Evolutionary conservation across 2,329 filamentous ascomycete species (phyloP).

Genomic region (Teratosphaeria destructans): DNA sequence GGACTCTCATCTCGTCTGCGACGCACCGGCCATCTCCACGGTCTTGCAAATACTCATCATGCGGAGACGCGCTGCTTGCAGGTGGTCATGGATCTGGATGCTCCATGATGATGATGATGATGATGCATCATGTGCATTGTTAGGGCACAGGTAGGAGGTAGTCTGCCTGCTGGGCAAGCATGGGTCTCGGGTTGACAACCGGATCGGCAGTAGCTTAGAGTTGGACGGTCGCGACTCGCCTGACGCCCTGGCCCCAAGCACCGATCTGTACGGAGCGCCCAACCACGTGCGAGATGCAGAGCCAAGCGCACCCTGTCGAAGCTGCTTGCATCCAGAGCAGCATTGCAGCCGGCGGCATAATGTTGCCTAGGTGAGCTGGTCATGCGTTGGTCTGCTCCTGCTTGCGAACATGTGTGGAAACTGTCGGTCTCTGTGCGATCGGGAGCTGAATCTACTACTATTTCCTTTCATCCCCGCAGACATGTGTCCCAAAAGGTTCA

Average conservation of each 20-base stretch:
- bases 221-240: constrained; percentile 1
- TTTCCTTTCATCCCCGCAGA: not conserved
- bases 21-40: not conserved
- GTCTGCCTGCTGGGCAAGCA: not conserved
- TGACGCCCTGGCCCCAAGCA: constrained; percentile 6
- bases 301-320: not conserved
- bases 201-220: constrained; percentile 17
- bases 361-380: too few relatives aligned
- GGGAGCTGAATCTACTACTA: not conserved
- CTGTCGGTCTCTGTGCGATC: not conserved
- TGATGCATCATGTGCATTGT: not conserved
- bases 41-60: not conserved
- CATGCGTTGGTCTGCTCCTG: too few relatives aligned
- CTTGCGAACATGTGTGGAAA: not conserved
- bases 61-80: not conserved
- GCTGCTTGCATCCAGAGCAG: not conserved
- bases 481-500: not conserved
- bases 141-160: not conserved
- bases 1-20: constrained; percentile 6
- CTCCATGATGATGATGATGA: not conserved
- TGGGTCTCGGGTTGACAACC: constrained; percentile 14
- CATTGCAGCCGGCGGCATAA: too few relatives aligned
- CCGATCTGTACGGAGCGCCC: constrained; percentile 1
- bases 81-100: not conserved
- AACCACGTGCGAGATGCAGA: constrained; percentile 15